Percentiles rank a stretch among this genome's conserved stretches.
Conservation (phyloP, 176 grass and related monocot genomes). For the Alopecurus myosuroides region DNA sequence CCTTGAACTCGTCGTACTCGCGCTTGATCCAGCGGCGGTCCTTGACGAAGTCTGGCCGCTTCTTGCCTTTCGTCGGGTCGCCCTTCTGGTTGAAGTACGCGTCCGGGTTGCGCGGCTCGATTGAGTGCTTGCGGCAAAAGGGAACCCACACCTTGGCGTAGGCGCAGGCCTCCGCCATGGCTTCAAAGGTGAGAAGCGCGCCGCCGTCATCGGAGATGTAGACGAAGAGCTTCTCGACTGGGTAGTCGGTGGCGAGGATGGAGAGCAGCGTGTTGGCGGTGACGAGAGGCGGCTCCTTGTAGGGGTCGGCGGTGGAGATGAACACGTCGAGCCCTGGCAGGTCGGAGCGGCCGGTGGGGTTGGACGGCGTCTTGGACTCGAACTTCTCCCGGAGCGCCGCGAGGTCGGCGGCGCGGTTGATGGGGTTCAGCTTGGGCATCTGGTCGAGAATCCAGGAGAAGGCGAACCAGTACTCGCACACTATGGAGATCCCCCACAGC, state of each 20-base stretch:
- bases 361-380: conserved; percentile 42
- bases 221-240: conserved; percentile 61
- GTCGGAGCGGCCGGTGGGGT: conserved; percentile 62
- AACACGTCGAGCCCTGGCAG: conserved; percentile 66
- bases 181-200: conserved; percentile 66
- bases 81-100: conserved; percentile 71
- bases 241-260: conserved; percentile 77
- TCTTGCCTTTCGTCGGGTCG: conserved; percentile 80
- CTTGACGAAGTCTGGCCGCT: conserved; percentile 74
- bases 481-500: conserved; percentile 82
- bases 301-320: conserved; percentile 80
- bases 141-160: conserved; percentile 84
- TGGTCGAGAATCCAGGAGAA: conserved; percentile 82
- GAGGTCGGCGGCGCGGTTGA: conserved; percentile 63
- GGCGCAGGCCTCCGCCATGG: conserved; percentile 59
- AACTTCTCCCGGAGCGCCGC: conserved; percentile 65
- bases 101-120: conserved; percentile 80
- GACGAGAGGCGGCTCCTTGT: conserved; percentile 78
- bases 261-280: conserved; percentile 76
- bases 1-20: conserved; percentile 88
- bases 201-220: conserved; percentile 85
- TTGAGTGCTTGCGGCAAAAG: conserved; percentile 82
- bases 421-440: conserved; percentile 80
- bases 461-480: conserved; percentile 85
- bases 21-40: conserved; percentile 90